phyloP scores from a whole-genome alignment of 306 rosid species.

The Malus sieversii region DNA sequence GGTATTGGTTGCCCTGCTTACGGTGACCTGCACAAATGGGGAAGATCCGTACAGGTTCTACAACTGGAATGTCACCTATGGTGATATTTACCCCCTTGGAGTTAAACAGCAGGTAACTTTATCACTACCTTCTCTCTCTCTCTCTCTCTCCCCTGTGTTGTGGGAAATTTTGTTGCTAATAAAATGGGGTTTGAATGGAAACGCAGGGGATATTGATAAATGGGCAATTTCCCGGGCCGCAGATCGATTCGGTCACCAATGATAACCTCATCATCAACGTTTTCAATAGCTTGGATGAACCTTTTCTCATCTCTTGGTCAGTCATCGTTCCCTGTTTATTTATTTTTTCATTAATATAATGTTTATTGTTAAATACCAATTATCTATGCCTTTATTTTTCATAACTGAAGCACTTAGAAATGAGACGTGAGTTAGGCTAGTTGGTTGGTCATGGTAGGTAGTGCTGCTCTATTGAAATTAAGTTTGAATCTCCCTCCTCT shows the following conservation, averaged over 20 bases:
- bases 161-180: not conserved
- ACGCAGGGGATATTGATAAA: slow-evolving; percentile 82
- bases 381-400: not conserved
- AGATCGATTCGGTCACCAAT: slow-evolving; percentile 68
- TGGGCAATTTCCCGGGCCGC: slow-evolving; percentile 91
- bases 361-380: not conserved
- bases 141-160: not conserved
- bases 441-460: no score
- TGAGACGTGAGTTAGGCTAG: not conserved
- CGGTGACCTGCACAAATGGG: slow-evolving; percentile 33
- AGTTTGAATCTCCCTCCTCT: not conserved
- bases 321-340: slow-evolving; percentile 7
- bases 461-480: no score
- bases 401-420: not conserved
- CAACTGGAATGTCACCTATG: slow-evolving; percentile 73
- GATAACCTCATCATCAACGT: slow-evolving; percentile 78
- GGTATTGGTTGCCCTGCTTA: slow-evolving; percentile 30
- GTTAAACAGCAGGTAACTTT: slow-evolving; percentile 57
- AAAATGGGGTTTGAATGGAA: slow-evolving; percentile 1
- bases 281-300: slow-evolving; percentile 74
- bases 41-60: slow-evolving; percentile 76
- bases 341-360: not conserved
- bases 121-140: not conserved
- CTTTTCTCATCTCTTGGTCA: slow-evolving; percentile 79
- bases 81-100: slow-evolving; percentile 87